Conservation (phyloP, 2,329 filamentous ascomycete genomes). For the Orbilia oligospora region DNA sequence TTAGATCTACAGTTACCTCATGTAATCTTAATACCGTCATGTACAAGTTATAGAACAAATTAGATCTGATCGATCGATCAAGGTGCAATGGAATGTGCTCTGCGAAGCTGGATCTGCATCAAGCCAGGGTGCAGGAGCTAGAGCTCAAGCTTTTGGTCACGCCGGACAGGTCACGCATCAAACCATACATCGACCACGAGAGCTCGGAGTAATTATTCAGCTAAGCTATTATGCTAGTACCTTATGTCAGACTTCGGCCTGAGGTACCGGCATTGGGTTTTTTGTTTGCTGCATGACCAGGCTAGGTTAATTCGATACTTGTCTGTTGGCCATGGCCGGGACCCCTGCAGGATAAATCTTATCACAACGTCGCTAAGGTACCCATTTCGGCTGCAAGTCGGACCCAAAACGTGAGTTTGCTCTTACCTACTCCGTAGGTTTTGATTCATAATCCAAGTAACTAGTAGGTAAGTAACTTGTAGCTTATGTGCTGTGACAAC, state of each 20-base stretch:
- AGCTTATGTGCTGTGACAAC: background rate
- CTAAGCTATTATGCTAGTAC: too few species aligned
- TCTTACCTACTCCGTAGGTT: background rate
- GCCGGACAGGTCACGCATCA: slow-evolving; percentile 27
- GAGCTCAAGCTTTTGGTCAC: slow-evolving; percentile 12
- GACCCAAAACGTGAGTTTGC: slow-evolving; percentile 8
- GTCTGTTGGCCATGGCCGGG: slow-evolving; percentile 9
- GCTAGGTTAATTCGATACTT: slow-evolving; percentile 22
- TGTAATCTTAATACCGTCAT: slow-evolving; percentile 14
- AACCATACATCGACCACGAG: slow-evolving; percentile 23
- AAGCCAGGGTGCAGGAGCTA: background rate
- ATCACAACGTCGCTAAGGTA: slow-evolving; percentile 31
- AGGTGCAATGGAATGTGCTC: background rate
- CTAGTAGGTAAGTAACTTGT: too few species aligned
- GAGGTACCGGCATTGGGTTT: background rate
- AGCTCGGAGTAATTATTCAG: too few species aligned
- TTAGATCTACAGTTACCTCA: slow-evolving; percentile 7
- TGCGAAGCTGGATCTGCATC: background rate
- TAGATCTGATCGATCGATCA: background rate
- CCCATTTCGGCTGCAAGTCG: slow-evolving; percentile 33
- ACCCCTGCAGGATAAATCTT: slow-evolving; percentile 41
- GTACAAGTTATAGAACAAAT: background rate
- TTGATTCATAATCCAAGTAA: slow-evolving; percentile 45
- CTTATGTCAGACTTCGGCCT: too few species aligned
- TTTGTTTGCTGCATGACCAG: slow-evolving; percentile 31